Base-by-base conservation (phyloP, 2,329 filamentous ascomycete genomes). In the Lecanosticta acicola region DNA sequence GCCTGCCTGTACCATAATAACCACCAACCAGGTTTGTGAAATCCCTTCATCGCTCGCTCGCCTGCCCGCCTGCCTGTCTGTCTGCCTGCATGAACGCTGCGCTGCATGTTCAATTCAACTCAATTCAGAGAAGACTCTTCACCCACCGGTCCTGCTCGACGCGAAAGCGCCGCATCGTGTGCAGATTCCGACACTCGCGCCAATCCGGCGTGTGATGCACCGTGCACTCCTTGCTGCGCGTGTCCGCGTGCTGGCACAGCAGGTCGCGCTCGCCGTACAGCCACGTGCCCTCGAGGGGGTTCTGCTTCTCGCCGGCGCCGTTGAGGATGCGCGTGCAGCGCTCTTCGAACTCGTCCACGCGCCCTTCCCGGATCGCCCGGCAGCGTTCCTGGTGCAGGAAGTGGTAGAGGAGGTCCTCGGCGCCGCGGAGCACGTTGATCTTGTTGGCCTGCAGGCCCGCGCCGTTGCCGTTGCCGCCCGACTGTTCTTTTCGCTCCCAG, bases 391-490 rank as follows among this genome's bases (percentile, higher is more conserved):
- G 11, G 37, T 56, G 49, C 18, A 50, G 3, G 8, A 46, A 20
- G 10, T 34, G 7, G n/a, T 37, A 14, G n/a, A 33, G n/a, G 19
- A 37, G 2, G 8, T 32, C 49, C 14, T 52, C 46, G 11, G 14
- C 2, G 8, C 13, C 47, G 20, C 48, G 51, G 7, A 40, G 43
- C 2, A 54, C 8, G 7, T 47, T 54, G 42, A 50, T 54, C 32
- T 56, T 56, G 33, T 47, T 49, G 9, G 39, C 38, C 14, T 33
- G 32, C 8, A 50, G 32, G 5, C 54, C 54, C n/a, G 54, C 49
- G 16, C 46, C 52, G 38, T 51, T 54, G 20, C 51, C 54, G 39
- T 56, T 56, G 20, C 54, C 54, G 34, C 51, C 51, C 20, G 36
- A 43, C 17, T 56, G 54, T 32, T 56, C 54, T 20, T 39, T 20